Base-by-base conservation (phyloP, 331 rosid genomes). In the Telfairia occidentalis region DNA sequence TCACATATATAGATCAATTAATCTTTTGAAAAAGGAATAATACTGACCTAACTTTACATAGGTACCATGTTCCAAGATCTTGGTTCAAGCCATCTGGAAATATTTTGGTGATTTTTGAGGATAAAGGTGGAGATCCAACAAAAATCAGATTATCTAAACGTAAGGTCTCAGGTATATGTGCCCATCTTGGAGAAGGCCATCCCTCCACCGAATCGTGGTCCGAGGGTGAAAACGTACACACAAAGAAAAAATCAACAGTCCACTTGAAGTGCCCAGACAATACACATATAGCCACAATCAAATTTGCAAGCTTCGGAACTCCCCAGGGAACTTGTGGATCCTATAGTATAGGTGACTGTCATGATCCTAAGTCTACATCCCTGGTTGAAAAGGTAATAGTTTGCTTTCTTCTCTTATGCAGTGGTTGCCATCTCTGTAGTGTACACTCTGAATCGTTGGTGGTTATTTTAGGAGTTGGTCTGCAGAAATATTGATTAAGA, bases 81-180 rank as follows among this genome's bases (percentile, higher is more conserved):
- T 93, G 98, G 97, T 91, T 93, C 90, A 93, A 88, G 82, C 92
- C 92, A 66, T 79, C 96, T 34, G 98, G 97, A 83, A 93, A 93
- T 38, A 40, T 84, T 77, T 85, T 93, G 78, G 95, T 89, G 74
- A 82, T 93, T 79, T 94, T 91, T 50, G 98, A 94, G 81, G 98
- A 94, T 87, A 88, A 81, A 76, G 98, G 98, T 23, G 97, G 96
- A 55, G 95, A 94, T 77, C 98, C 98, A 71, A 61, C 85, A 55
- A 77, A 80, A 67, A 88, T 94, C 38, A 81, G 42, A 4, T 87
- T 91, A 49, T 66, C 87, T 8, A 88, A 80, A 71, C 84, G 97
- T 28, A 94, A 74, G 80, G 78, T 80, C 74, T 76, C 92, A 0
- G 82, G 89, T 26, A 42, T 58, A 45, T 92, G 97, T 77, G 88